Evolutionary conservation across 257 asterid genomes (phyloP).

Genomic region (Jasminum sambac): DNA sequence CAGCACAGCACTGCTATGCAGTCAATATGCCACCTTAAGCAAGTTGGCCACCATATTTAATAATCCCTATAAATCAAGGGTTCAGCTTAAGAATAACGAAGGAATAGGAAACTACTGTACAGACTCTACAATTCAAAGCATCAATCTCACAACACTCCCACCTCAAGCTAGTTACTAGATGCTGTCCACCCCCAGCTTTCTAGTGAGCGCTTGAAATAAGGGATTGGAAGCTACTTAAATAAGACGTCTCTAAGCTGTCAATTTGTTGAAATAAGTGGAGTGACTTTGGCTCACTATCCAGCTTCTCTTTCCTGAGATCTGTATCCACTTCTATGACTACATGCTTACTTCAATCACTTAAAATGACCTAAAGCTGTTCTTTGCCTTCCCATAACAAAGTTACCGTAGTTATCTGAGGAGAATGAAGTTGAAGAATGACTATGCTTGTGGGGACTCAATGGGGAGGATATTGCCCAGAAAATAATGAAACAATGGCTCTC

Average conservation of each 20-base stretch:
- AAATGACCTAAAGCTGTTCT: not conserved
- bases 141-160: too few species aligned
- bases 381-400: not conserved
- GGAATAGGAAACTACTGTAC: too few species aligned
- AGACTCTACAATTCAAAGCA: too few species aligned
- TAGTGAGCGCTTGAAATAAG: too few species aligned
- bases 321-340: too few species aligned
- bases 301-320: too few species aligned
- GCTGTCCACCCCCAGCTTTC: too few species aligned
- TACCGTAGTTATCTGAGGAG: not conserved
- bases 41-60: not conserved
- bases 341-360: not conserved
- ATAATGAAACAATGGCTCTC: not conserved
- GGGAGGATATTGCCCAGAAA: not conserved
- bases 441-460: not conserved
- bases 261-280: too few species aligned
- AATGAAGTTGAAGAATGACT: not conserved
- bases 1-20: not conserved
- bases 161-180: too few species aligned
- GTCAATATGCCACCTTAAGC: not conserved
- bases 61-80: not conserved
- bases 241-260: too few species aligned
- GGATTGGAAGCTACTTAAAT: too few species aligned
- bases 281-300: too few species aligned
- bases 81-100: not conserved